Conservation (phyloP, 179 eudicot genomes). For the Silene noctiflora region DNA sequence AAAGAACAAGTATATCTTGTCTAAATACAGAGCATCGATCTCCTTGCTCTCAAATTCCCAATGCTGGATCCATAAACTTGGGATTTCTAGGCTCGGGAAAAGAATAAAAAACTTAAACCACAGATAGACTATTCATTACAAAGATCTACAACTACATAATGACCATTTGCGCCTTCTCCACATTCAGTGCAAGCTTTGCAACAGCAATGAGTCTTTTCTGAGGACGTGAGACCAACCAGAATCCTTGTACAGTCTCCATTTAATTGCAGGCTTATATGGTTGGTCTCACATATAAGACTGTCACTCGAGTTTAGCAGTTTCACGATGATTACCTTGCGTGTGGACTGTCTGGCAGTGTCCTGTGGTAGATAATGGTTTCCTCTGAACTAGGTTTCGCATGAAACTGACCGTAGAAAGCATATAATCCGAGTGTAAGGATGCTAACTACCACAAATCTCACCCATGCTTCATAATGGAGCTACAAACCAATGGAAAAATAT, state of each 20-base stretch:
- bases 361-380: constrained; percentile 50
- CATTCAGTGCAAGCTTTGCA: not conserved
- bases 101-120: not conserved
- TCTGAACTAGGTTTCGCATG: constrained; percentile 69
- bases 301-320: not conserved
- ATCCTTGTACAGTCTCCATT: not conserved
- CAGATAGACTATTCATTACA: constrained; percentile 13
- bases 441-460: constrained; percentile 79
- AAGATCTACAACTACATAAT: constrained; percentile 14
- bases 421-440: constrained; percentile 52
- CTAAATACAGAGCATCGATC: not conserved
- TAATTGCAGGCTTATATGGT: not conserved
- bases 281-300: not conserved
- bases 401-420: constrained; percentile 82
- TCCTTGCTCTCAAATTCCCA: not conserved
- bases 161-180: not conserved
- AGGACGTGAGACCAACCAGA: not conserved
- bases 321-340: constrained; percentile 18
- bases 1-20: not conserved
- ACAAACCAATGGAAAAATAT: constrained; percentile 31
- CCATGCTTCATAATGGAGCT: constrained; percentile 93
- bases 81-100: not conserved
- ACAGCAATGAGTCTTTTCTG: not conserved
- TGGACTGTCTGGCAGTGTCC: constrained; percentile 38
- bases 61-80: not conserved